phyloP scores from a whole-genome alignment of 371 early-diverging fungal species.

The Polyrhizophydium stewartii region DNA sequence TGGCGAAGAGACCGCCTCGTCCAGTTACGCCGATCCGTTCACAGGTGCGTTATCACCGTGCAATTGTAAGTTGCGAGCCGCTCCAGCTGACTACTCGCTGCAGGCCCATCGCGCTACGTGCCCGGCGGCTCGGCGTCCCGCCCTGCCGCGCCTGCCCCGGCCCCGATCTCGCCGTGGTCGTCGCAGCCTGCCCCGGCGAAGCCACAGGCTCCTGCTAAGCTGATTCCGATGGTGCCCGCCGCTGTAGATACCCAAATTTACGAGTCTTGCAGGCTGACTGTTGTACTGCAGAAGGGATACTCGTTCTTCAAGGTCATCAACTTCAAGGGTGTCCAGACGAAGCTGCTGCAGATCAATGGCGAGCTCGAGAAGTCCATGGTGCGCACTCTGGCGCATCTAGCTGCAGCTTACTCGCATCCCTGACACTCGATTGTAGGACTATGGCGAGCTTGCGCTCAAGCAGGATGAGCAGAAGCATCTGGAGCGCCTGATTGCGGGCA shows the following conservation, averaged over 20 bases:
- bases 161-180: not conserved
- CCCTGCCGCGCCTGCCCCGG: not conserved
- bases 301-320: constrained; percentile 67
- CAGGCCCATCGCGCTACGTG: constrained; percentile 41
- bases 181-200: not conserved
- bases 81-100: no score
- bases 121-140: constrained; percentile 22
- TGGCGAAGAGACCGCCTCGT: constrained; percentile 23
- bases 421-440: not conserved
- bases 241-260: not conserved
- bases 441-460: not conserved
- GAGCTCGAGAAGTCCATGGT: constrained; percentile 15
- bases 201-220: no score
- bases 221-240: not conserved
- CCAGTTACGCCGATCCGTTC: constrained; percentile 60
- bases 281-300: constrained; percentile 15
- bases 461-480: not conserved
- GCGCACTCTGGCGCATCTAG: not conserved
- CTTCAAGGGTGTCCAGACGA: constrained; percentile 63
- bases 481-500: constrained; percentile 1
- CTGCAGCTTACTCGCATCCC: not conserved
- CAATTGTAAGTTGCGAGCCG: not conserved
- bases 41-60: constrained; percentile 27
- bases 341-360: constrained; percentile 64
- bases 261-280: not conserved